These are phyloP conservation scores for Tubosaeta brunneosetosa DNA, from an alignment of 768 basidiomycete genomes.

Conservation along the genomic window DNA sequence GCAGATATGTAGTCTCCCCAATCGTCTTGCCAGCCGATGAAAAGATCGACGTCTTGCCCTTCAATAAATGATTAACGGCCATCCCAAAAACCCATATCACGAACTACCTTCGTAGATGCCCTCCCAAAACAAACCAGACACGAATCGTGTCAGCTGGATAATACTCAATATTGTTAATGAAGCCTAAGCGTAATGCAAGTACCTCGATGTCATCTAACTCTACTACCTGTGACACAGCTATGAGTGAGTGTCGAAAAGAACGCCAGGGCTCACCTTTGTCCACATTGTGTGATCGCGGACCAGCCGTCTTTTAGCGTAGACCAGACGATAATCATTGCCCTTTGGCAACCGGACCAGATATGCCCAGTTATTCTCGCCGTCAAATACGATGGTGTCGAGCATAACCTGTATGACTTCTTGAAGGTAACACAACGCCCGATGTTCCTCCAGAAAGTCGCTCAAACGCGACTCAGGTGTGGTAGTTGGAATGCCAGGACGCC, in stretches of 20 bases:
- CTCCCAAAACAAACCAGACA: slow-evolving; percentile 21
- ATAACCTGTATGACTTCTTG: slow-evolving; percentile 32
- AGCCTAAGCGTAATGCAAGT: not conserved
- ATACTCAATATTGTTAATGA: not conserved
- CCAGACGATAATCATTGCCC: slow-evolving; percentile 22
- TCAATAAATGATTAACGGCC: not conserved
- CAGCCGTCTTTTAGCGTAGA: slow-evolving; percentile 23
- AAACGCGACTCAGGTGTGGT: not conserved
- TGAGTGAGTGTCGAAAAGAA: slow-evolving; percentile 4
- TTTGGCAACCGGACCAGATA: slow-evolving; percentile 28
- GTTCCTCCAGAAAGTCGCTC: slow-evolving; percentile 13
- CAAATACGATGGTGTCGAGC: slow-evolving; percentile 28
- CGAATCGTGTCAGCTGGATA: slow-evolving; percentile 25
- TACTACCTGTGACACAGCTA: slow-evolving; percentile 17
- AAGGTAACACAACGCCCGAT: slow-evolving; percentile 19
- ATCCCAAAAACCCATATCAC: not conserved
- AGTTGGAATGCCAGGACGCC: slow-evolving; percentile 9
- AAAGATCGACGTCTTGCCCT: slow-evolving; percentile 27
- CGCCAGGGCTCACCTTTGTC: slow-evolving; percentile 22
- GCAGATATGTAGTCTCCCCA: slow-evolving; percentile 22
- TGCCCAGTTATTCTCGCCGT: slow-evolving; percentile 32
- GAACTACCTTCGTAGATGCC: slow-evolving; percentile 25
- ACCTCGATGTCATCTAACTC: slow-evolving; percentile 31
- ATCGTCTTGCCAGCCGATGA: slow-evolving; percentile 23
- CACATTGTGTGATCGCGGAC: slow-evolving; percentile 24